Evolutionary conservation across 208 protist genomes (phyloP), one percentile per base, ranked within the genome.

Genomic region (Wallacemonas sp.): DNA sequence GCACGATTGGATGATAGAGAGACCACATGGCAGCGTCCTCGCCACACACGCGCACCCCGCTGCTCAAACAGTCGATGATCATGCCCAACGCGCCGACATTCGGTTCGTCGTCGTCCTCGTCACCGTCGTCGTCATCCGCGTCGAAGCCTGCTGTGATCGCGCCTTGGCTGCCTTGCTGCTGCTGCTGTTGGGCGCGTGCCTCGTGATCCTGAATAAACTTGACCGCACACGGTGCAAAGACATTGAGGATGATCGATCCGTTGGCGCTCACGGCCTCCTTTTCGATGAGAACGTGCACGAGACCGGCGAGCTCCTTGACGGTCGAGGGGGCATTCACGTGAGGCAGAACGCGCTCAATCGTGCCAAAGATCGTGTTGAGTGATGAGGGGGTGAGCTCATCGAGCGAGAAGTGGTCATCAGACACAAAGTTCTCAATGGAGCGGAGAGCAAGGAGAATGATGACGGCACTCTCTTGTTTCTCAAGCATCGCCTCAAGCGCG

Each of bases 391-490:
- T 34, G 21, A 93, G 17, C 67, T 95, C 86, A 0, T 27, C 70
- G 2, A 67, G 45, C 0, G 66, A 71, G 45, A 95, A 95, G 29
- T 68, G 21, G 32, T 73, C 57, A 67, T 91, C 86, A 4, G 73
- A 76, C 37, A 92, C 52, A 38, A 92, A 95, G 69, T 91, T 76
- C 63, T 85, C 75, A 12, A 79, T 79, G 0, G 84, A 52, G 19
- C 64, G 75, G 10, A 95, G 73, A 13, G 82, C 52, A 12, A 72
- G 76, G 1, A 95, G 66, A 12, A 74, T 61, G 26, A 95, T 62
- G 13, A 91, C 84, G 1, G 69, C 36, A 12, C 55, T 73, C 2
- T 60, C 60, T 17, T 76, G 63, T 21, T 68, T 44, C 26, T 71
- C 60, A 22, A 92, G 52, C 36, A 94, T 63, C 38, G 59, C 64